Evolutionary conservation across 2,329 filamentous ascomycete species (phyloP).

Genomic region (Pyrenophora graminea): DNA sequence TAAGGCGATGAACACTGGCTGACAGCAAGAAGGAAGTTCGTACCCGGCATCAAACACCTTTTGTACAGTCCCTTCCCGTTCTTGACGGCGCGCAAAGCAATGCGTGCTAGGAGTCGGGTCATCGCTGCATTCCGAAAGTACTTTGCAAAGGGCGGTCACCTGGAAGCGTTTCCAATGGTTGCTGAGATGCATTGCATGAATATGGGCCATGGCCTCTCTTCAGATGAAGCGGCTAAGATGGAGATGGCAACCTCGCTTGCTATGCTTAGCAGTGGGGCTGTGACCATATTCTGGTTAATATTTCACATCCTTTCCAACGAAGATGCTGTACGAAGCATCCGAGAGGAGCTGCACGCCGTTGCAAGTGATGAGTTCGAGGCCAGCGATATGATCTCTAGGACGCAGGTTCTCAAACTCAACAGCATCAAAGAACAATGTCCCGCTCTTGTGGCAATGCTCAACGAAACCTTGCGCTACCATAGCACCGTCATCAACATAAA

Average conservation of each 20-base stretch:
- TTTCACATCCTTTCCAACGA: constrained; percentile 46
- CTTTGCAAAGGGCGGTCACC: constrained; percentile 45
- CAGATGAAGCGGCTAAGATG: constrained; percentile 48
- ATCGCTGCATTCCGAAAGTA: constrained; percentile 47
- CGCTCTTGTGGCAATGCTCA: constrained; percentile 47
- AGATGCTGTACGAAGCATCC: constrained; percentile 31
- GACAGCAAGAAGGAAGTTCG: constrained; percentile 23
- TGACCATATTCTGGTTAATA: constrained; percentile 50
- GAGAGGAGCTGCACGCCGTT: constrained; percentile 34
- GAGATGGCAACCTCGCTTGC: constrained; percentile 51
- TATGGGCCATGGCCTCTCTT: constrained; percentile 35
- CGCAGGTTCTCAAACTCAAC: constrained; percentile 36
- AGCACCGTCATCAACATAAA: constrained; percentile 47
- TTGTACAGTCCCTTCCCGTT: constrained; percentile 26
- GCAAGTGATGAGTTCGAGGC: constrained; percentile 1
- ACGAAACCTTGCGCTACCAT: constrained; percentile 50
- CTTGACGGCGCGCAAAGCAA: constrained; percentile 40
- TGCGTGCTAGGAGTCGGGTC: constrained; percentile 43
- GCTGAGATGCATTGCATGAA: constrained; percentile 45
- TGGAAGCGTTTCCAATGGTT: constrained; percentile 47
- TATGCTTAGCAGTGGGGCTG: constrained; percentile 49
- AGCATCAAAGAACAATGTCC: constrained; percentile 45
- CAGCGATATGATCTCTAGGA: neutral
- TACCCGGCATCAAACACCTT: constrained; percentile 31
- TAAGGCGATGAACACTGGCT: too few relatives aligned